phyloP scores from a whole-genome alignment of 495 filamentous ascomycete genomes.

The Glutinoglossum americanum region DNA sequence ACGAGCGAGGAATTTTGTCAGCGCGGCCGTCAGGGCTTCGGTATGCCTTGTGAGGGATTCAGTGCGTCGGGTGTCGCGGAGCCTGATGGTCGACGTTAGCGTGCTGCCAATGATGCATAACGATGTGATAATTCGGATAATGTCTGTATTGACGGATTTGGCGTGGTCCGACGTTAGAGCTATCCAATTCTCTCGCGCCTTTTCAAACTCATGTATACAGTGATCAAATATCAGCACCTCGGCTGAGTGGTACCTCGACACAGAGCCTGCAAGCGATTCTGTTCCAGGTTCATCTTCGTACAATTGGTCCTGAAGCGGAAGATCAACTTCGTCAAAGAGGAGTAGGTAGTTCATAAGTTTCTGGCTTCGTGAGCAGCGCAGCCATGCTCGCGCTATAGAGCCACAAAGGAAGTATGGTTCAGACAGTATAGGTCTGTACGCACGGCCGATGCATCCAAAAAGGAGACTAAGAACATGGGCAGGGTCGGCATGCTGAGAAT shows the following conservation, averaged over 20 bases:
- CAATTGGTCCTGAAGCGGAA: background rate
- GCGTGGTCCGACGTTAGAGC: background rate
- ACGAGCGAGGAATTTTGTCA: conserved; percentile 12
- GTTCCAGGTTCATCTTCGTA: background rate
- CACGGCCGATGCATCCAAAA: conserved; percentile 15
- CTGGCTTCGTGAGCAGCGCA: conserved; percentile 8
- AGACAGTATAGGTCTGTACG: background rate
- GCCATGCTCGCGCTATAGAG: conserved; percentile 20
- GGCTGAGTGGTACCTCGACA: background rate
- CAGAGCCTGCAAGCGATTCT: background rate
- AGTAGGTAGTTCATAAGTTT: conserved; percentile 20
- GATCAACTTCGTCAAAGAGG: conserved; percentile 9
- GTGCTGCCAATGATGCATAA: conserved; percentile 11
- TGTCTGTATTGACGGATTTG: conserved; percentile 14
- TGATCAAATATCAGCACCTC: conserved; percentile 13
- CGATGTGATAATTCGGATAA: conserved; percentile 13
- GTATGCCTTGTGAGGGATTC: conserved; percentile 8
- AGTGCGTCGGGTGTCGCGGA: conserved; percentile 9
- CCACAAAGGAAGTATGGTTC: conserved; percentile 11
- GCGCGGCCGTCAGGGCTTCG: conserved; percentile 8
- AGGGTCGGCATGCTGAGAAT: conserved; percentile 16
- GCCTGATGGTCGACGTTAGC: conserved; percentile 5
- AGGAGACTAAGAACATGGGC: conserved; percentile 19
- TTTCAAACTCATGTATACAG: conserved; percentile 6
- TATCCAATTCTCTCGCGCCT: background rate